phyloP scores from a whole-genome alignment of 2,329 filamentous ascomycete genomes.

The Coniochaeta prunicola region DNA sequence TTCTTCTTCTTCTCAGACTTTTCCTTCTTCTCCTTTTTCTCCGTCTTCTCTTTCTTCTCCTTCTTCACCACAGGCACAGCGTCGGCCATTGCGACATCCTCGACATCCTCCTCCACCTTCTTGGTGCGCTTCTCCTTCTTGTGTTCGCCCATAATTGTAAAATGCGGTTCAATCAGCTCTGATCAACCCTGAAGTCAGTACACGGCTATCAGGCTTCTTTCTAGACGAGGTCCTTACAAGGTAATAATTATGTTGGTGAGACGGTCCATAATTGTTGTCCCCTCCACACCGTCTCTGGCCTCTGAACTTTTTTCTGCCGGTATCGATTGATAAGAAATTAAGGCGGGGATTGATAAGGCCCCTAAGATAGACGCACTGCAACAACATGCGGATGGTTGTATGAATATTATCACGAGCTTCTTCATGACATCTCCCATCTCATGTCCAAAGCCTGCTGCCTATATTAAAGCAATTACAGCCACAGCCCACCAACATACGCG shows the following conservation, averaged over 20 bases:
- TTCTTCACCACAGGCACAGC: slow-evolving; percentile 8
- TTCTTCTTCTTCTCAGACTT: slow-evolving; percentile 22
- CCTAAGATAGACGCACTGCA: neutral
- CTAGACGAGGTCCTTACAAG: neutral
- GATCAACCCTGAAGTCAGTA: neutral
- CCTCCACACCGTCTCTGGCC: neutral
- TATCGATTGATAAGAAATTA: neutral
- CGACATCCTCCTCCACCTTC: neutral
- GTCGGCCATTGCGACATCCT: neutral
- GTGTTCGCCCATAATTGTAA: slow-evolving; percentile 1
- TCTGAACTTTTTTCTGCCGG: neutral
- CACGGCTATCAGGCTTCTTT: neutral
- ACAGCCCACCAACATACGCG: no score
- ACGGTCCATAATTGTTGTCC: neutral
- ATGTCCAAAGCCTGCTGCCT: no score
- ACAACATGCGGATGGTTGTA: neutral
- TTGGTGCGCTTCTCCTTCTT: slow-evolving; percentile 1
- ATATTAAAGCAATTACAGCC: no score
- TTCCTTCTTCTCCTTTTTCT: slow-evolving; percentile 19
- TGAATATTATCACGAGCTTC: neutral
- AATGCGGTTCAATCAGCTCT: neutral
- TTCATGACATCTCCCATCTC: no score
- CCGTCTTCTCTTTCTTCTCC: slow-evolving; percentile 13
- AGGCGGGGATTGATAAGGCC: neutral
- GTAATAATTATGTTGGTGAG: neutral